Percentiles rank a stretch among this genome's conserved stretches.
phyloP scores from a whole-genome alignment of 805 yeast genomes.

The Danielia reshetovae region DNA sequence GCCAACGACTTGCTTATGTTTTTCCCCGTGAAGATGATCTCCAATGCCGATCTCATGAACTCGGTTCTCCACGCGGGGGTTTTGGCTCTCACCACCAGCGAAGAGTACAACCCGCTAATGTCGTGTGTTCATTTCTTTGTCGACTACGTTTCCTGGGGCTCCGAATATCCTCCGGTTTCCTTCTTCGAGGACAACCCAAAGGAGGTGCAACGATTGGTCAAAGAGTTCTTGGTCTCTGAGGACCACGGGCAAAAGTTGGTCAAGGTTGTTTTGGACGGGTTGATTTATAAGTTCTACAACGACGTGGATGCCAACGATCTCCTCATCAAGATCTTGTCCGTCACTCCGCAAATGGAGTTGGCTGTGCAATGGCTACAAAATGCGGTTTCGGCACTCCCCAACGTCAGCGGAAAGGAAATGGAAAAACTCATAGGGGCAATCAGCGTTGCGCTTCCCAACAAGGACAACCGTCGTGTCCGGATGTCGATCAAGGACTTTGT shows the following conservation, averaged over 20 bases:
- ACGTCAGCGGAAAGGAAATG: conserved; percentile 65
- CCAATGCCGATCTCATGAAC: conserved; percentile 42
- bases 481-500: conserved; percentile 71
- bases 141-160: conserved; percentile 84
- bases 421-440: conserved; percentile 56
- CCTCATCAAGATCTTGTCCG: conserved; percentile 57
- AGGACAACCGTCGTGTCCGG: conserved; percentile 72
- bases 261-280: conserved; percentile 54
- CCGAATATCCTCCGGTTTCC: conserved; percentile 74
- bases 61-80: conserved; percentile 59
- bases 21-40: conserved; percentile 54
- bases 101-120: conserved; percentile 67
- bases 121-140: conserved; percentile 72
- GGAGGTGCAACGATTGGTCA: conserved; percentile 51
- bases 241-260: conserved; percentile 57
- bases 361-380: conserved; percentile 58
- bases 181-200: conserved; percentile 41
- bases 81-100: conserved; percentile 45
- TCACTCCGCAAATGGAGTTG: conserved; percentile 40
- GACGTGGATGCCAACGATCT: conserved; percentile 79
- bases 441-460: conserved; percentile 57
- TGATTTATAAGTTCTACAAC: conserved; percentile 65
- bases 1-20: conserved; percentile 73
- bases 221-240: conserved; percentile 38
- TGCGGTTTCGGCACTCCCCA: conserved; percentile 56